Evolutionary conservation across 2,329 filamentous ascomycete genomes (phyloP).

Genomic region (Pseudogymnoascus sp.): DNA sequence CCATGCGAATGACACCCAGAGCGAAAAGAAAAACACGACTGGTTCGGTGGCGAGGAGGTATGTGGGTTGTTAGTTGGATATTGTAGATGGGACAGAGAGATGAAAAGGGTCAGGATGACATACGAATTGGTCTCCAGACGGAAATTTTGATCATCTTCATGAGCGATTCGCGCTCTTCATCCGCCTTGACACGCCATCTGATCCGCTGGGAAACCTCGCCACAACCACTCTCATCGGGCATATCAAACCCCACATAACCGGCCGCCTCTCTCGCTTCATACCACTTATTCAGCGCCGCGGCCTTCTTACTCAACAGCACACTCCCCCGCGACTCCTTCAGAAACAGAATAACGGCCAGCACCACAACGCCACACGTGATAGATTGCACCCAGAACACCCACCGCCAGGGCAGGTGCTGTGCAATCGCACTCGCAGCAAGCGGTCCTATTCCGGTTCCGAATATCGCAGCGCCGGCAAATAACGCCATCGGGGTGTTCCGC

Average conservation of each 20-base stretch:
- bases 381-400: constrained; percentile 88
- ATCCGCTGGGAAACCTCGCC: constrained; percentile 32
- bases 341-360: constrained; percentile 56
- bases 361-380: constrained; percentile 57
- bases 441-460: constrained; percentile 75
- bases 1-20: constrained; percentile 89
- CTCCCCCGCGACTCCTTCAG: constrained; percentile 78
- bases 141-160: constrained; percentile 64
- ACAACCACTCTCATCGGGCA: constrained; percentile 25
- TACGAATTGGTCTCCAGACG: constrained; percentile 65
- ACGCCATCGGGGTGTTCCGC: constrained; percentile 80
- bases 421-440: constrained; percentile 61
- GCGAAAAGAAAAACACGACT: constrained; percentile 75
- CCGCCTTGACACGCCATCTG: constrained; percentile 71
- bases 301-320: constrained; percentile 71
- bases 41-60: constrained; percentile 66
- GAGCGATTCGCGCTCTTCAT: constrained; percentile 66
- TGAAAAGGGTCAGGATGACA: constrained; percentile 18
- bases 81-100: neutral
- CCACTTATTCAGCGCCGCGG: constrained; percentile 65
- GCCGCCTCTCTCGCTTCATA: constrained; percentile 62
- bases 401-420: constrained; percentile 61
- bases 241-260: constrained; percentile 43
- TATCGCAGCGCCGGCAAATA: constrained; percentile 74
- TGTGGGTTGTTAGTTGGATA: neutral